Evolutionary conservation across 164 flowering plant genomes (phyloP).

Genomic region (Akebia trifoliata): DNA sequence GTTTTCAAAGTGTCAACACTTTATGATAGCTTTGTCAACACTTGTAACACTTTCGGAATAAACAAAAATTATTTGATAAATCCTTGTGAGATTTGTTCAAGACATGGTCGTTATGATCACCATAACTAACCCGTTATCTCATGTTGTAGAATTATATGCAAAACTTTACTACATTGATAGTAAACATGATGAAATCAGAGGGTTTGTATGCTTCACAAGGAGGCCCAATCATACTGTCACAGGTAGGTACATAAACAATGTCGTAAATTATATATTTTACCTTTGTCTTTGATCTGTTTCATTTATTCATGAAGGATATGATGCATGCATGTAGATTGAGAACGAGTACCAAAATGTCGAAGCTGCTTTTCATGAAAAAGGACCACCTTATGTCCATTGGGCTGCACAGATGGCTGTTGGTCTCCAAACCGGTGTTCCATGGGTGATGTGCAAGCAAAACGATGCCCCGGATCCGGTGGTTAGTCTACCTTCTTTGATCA

Average conservation of each 20-base stretch:
- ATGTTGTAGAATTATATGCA: conserved; percentile 71
- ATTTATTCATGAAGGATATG: too few relatives aligned
- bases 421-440: conserved; percentile 74
- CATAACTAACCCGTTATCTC: too few relatives aligned
- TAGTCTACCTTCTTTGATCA: conserved; percentile 11
- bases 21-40: too few relatives aligned
- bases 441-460: conserved; percentile 88
- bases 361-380: conserved; percentile 38
- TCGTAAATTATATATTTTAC: too few relatives aligned
- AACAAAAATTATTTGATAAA: too few relatives aligned
- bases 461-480: conserved; percentile 97
- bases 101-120: too few relatives aligned
- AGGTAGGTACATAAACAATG: conserved; percentile 34
- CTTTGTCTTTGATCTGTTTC: too few relatives aligned
- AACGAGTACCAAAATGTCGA: conserved; percentile 68
- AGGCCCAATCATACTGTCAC: conserved; percentile 92
- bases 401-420: conserved; percentile 78
- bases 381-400: conserved; percentile 66
- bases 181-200: conserved; percentile 67
- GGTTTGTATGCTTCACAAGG: conserved; percentile 86
- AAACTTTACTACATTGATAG: conserved; percentile 60
- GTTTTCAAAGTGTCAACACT: too few relatives aligned
- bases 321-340: conserved; percentile 51
- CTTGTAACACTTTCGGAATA: too few relatives aligned
- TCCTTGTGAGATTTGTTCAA: too few relatives aligned